Conservation (phyloP, 176 grass and related monocot species). For the Musa schizocarpa region DNA sequence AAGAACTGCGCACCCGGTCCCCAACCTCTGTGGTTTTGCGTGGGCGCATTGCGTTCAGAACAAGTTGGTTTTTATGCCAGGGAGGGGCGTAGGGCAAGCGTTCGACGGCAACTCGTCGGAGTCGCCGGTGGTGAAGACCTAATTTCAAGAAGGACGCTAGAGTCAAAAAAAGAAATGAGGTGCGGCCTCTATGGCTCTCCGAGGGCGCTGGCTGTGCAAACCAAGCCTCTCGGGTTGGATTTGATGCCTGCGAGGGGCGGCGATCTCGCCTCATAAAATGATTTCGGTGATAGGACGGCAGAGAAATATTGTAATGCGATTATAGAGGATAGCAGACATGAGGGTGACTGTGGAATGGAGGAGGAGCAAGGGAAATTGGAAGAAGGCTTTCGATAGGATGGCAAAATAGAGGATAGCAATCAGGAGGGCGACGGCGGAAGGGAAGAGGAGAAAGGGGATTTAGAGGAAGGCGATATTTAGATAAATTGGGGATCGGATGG, state of each 20-base stretch:
- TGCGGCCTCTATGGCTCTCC: slow-evolving; percentile 55
- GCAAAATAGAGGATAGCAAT: slow-evolving; percentile 28
- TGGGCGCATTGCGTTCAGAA: no score
- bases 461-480: slow-evolving; percentile 19
- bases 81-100: no score
- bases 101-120: slow-evolving; percentile 55
- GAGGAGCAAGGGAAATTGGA: slow-evolving; percentile 3
- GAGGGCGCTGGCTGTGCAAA: slow-evolving; percentile 87
- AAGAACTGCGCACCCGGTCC: no score
- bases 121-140: slow-evolving; percentile 56
- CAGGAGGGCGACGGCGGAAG: slow-evolving; percentile 12
- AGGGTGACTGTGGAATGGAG: slow-evolving; percentile 11
- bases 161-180: no score
- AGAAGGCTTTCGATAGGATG: neutral
- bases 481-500: slow-evolving; percentile 18
- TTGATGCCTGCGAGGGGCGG: neutral
- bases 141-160: slow-evolving; percentile 35
- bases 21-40: no score
- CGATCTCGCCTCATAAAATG: neutral
- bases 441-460: neutral
- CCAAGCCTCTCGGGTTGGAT: slow-evolving; percentile 56
- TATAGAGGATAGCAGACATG: slow-evolving; percentile 31
- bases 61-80: no score
- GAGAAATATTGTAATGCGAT: slow-evolving; percentile 11
- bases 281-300: neutral